Evolutionary conservation across 768 basidiomycete species (phyloP).

Genomic region (Lyophyllum decastes): DNA sequence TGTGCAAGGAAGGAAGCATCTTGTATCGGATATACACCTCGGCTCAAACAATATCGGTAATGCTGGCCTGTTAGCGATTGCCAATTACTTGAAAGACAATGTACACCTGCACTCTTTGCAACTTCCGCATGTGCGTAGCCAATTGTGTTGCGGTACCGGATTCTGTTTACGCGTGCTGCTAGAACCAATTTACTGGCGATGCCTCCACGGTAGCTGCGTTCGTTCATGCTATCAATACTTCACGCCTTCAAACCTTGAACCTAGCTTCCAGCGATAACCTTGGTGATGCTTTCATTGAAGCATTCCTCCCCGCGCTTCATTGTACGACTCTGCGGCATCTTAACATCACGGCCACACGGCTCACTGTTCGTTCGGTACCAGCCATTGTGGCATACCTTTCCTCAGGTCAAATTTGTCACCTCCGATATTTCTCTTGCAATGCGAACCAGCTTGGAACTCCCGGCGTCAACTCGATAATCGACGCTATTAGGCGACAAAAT

Average conservation of each 20-base stretch:
- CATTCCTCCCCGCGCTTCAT: conserved; percentile 52
- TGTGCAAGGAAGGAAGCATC: conserved; percentile 41
- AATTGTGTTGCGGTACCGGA: background rate
- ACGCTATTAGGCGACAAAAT: conserved; percentile 46
- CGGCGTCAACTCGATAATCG: conserved; percentile 45
- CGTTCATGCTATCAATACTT: conserved; percentile 52
- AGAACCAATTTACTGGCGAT: conserved; percentile 33
- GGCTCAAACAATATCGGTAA: conserved; percentile 60
- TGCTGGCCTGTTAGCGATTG: conserved; percentile 53
- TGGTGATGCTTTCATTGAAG: conserved; percentile 49
- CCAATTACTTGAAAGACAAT: conserved; percentile 51
- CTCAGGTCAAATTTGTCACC: conserved; percentile 45
- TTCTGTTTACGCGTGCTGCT: background rate
- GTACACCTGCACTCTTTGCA: conserved; percentile 46
- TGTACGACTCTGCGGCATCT: conserved; percentile 52
- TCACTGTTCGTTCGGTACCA: conserved; percentile 43
- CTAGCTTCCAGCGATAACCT: conserved; percentile 51
- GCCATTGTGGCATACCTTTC: conserved; percentile 49
- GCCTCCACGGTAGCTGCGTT: conserved; percentile 38
- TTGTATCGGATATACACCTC: conserved; percentile 56
- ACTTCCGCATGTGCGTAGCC: conserved; percentile 54
- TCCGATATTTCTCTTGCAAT: conserved; percentile 53
- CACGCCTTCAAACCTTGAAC: conserved; percentile 49
- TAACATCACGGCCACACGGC: conserved; percentile 51
- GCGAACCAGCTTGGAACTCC: conserved; percentile 53